Conservation (phyloP, 768 basidiomycete genomes). For the Lyophyllum shimeji region DNA sequence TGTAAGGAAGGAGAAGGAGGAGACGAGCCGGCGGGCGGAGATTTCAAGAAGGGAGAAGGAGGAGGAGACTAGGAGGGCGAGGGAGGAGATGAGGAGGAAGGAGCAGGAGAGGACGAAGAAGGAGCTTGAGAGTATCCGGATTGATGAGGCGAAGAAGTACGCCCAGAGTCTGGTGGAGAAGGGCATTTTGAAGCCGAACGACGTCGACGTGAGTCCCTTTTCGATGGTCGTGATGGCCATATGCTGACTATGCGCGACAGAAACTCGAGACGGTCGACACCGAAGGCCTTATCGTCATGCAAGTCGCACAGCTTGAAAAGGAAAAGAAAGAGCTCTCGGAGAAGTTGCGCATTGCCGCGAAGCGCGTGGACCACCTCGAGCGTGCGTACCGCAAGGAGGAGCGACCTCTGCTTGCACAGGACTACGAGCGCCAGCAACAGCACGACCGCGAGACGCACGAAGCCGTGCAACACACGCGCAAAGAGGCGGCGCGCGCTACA, state of each 20-base stretch:
- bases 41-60: constrained; percentile 62
- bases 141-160: constrained; percentile 86
- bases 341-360: constrained; percentile 76
- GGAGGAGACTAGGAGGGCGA: constrained; percentile 57
- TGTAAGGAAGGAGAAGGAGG: constrained; percentile 87
- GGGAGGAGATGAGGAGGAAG: constrained; percentile 62
- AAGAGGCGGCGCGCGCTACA: constrained; percentile 51
- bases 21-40: constrained; percentile 77
- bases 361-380: constrained; percentile 94
- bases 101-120: constrained; percentile 65
- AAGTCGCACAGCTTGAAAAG: constrained; percentile 95
- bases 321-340: constrained; percentile 89
- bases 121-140: constrained; percentile 77
- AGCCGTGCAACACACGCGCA: constrained; percentile 51
- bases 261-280: constrained; percentile 85
- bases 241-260: constrained; percentile 34
- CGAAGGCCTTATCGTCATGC: constrained; percentile 81
- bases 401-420: constrained; percentile 76
- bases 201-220: constrained; percentile 58
- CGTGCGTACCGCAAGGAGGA: constrained; percentile 95
- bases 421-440: constrained; percentile 85
- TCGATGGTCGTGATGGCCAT: constrained; percentile 2
- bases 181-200: constrained; percentile 61
- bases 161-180: constrained; percentile 81
- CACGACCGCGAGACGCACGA: constrained; percentile 74